Percentiles rank a stretch among this genome's conserved stretches.
These are phyloP conservation scores for Talaromyces sp. DNA, from an alignment of 2,329 filamentous ascomycete species.

Conservation along the genomic window DNA sequence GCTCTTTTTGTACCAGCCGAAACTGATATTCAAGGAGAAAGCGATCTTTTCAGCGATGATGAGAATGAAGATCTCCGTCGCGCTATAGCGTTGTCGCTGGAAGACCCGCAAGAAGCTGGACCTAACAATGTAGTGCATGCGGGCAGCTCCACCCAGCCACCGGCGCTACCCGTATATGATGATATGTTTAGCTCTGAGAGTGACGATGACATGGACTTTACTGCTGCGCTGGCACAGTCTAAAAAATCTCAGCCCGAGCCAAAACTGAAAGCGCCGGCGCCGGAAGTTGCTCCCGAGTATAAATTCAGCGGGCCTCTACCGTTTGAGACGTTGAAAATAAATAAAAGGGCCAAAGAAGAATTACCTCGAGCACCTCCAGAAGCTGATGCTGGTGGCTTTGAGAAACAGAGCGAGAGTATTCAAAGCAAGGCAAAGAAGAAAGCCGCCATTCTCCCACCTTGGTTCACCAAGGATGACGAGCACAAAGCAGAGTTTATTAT, in stretches of 20 bases:
- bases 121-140: conserved; percentile 34
- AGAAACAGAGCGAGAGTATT: conserved; percentile 41
- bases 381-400: conserved; percentile 61
- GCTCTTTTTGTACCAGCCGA: conserved; percentile 53
- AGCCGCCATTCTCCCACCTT: conserved; percentile 38
- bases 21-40: conserved; percentile 33
- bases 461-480: conserved; percentile 39
- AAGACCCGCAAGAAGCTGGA: conserved; percentile 42
- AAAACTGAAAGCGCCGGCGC: conserved; percentile 32
- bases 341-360: conserved; percentile 50
- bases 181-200: conserved; percentile 34
- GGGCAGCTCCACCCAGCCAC: conserved; percentile 25
- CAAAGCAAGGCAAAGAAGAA: conserved; percentile 25
- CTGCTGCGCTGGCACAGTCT: conserved; percentile 69
- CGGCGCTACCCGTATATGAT: conserved; percentile 5
- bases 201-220: conserved; percentile 71
- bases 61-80: conserved; percentile 72
- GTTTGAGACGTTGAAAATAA: conserved; percentile 75
- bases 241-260: conserved; percentile 53
- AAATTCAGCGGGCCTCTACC: conserved; percentile 77
- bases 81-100: conserved; percentile 81
- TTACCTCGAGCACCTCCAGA: conserved; percentile 47
- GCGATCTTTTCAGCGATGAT: conserved; percentile 49
- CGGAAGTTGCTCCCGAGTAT: conserved; percentile 47
- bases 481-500: conserved; percentile 28